phyloP scores from a whole-genome alignment of 345 rosid genomes.

The Gossypium herbaceum region DNA sequence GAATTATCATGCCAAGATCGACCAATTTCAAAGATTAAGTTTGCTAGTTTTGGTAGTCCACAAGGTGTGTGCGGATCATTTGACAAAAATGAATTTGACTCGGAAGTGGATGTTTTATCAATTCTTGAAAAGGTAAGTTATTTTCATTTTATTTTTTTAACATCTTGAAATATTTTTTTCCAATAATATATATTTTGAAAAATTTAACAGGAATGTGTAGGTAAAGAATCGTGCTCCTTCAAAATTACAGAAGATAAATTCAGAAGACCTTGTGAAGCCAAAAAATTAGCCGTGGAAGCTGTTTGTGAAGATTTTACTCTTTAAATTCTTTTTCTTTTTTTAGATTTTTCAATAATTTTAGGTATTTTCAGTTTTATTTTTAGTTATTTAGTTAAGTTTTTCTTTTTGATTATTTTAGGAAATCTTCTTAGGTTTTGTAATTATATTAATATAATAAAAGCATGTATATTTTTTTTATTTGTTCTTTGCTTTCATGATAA shows the following conservation, averaged over 20 bases:
- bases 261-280: slow-evolving; percentile 29
- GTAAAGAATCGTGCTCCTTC: slow-evolving; percentile 35
- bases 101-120: neutral
- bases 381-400: too few species aligned
- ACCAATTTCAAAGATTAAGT: slow-evolving; percentile 23
- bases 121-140: slow-evolving; percentile 12
- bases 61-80: slow-evolving; percentile 46
- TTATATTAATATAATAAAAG: too few species aligned
- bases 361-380: too few species aligned
- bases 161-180: too few species aligned
- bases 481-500: too few species aligned
- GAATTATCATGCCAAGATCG: slow-evolving; percentile 45
- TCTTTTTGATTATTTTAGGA: too few species aligned
- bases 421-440: too few species aligned
- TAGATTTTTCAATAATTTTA: too few species aligned
- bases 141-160: neutral
- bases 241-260: slow-evolving; percentile 27
- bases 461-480: too few species aligned
- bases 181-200: neutral
- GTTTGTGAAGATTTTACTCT: too few species aligned
- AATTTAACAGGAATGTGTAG: slow-evolving; percentile 35
- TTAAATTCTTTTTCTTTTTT: too few species aligned
- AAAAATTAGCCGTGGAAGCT: slow-evolving; percentile 46
- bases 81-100: slow-evolving; percentile 31
- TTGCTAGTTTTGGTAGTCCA: slow-evolving; percentile 28